Conservation (phyloP, 2,329 filamentous ascomycete genomes). For the Fusarium torreyae region DNA sequence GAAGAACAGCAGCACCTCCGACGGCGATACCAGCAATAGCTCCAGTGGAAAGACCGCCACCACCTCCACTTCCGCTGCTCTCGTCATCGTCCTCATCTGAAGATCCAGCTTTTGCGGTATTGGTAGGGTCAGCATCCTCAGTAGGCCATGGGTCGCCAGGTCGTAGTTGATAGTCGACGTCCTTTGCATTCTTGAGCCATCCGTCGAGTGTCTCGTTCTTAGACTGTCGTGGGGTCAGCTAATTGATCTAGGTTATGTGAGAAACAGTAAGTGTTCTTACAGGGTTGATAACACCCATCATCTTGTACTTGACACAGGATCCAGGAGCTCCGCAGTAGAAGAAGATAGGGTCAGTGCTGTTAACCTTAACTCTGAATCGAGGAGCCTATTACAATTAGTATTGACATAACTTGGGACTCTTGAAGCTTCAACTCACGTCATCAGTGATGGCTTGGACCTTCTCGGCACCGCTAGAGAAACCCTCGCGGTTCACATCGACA, state of each 20-base stretch:
- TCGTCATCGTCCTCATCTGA: constrained; percentile 21
- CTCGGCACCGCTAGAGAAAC: constrained; percentile 69
- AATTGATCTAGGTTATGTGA: background rate
- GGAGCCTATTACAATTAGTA: constrained; percentile 55
- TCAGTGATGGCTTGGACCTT: constrained; percentile 62
- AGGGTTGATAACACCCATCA: constrained; percentile 84
- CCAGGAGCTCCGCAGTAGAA: constrained; percentile 78
- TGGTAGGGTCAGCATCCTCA: constrained; percentile 57
- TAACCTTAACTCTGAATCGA: constrained; percentile 63
- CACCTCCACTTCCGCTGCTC: constrained; percentile 5
- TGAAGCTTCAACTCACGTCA: constrained; percentile 56
- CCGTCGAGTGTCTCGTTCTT: constrained; percentile 62
- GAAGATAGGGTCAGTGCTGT: constrained; percentile 75
- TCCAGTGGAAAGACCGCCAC: constrained; percentile 54
- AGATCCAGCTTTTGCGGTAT: constrained; percentile 14
- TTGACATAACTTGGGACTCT: background rate
- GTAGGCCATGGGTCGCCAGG: constrained; percentile 70
- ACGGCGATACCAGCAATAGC: constrained; percentile 74
- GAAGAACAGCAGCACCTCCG: constrained; percentile 62
- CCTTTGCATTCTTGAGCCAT: constrained; percentile 64
- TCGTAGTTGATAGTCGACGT: constrained; percentile 66
- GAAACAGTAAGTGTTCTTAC: constrained; percentile 55
- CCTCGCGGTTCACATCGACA: constrained; percentile 61
- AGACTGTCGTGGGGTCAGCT: constrained; percentile 55
- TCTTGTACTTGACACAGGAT: constrained; percentile 75